A percentile compares a stretch with the other conserved stretches of the same genome.
phyloP scores from a whole-genome alignment of 176 grass and related monocot species.

The Themeda triandra region DNA sequence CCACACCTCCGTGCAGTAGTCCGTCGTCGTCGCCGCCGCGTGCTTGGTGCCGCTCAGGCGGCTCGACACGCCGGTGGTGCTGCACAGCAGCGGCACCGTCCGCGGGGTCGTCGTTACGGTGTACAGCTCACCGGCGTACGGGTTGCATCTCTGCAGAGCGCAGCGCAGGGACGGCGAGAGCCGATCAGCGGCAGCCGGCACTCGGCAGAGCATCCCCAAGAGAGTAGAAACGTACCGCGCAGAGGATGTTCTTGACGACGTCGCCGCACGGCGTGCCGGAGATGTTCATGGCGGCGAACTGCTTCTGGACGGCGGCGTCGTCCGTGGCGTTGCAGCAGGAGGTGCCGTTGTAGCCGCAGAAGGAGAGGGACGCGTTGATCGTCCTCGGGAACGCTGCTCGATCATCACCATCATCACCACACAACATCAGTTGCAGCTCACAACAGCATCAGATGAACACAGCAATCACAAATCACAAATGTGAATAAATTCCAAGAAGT shows the following conservation, averaged over 20 bases:
- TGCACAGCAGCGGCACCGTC: slow-evolving; percentile 62
- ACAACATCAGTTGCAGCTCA: background rate
- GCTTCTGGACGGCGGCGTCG: slow-evolving; percentile 41
- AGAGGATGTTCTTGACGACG: slow-evolving; percentile 62
- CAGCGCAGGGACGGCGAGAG: background rate
- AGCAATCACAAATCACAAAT: background rate
- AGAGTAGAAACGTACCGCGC: slow-evolving; percentile 42
- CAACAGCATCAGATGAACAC: background rate
- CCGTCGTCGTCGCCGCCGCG: background rate
- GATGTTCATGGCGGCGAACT: slow-evolving; percentile 78
- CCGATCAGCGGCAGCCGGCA: background rate
- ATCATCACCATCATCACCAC: background rate
- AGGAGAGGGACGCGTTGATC: slow-evolving; percentile 57
- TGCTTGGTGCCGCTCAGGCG: background rate
- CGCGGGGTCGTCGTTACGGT: slow-evolving; percentile 37
- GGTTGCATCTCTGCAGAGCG: slow-evolving; percentile 62
- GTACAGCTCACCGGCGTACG: slow-evolving; percentile 74
- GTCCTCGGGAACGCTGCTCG: slow-evolving; percentile 53
- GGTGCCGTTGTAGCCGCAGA: slow-evolving; percentile 76
- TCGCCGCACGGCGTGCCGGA: slow-evolving; percentile 58
- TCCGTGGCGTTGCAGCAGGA: slow-evolving; percentile 84
- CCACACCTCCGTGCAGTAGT: slow-evolving; percentile 67
- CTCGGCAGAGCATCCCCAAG: background rate
- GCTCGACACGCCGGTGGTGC: slow-evolving; percentile 31
- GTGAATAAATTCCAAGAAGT: background rate